Percentiles rank a stretch among this genome's conserved stretches.
These are phyloP conservation scores for Aspergillus sp. DNA, from an alignment of 2,329 filamentous ascomycete species.

Conservation along the genomic window DNA sequence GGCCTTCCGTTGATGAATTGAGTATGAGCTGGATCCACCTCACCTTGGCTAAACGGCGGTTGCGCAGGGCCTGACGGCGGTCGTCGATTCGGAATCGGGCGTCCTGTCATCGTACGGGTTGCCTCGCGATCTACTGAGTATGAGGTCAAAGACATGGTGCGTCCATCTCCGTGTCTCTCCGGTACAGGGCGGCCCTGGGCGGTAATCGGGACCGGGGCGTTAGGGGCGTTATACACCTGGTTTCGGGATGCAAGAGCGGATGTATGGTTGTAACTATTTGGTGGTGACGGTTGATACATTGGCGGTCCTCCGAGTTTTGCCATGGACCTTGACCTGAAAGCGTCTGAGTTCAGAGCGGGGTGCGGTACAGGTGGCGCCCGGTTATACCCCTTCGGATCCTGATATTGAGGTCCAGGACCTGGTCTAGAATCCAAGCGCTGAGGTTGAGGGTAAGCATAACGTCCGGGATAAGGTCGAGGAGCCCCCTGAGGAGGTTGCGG, in stretches of 20 bases:
- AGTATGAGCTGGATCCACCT: constrained; percentile 60
- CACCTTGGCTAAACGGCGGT: constrained; percentile 31
- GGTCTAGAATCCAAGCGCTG: constrained; percentile 70
- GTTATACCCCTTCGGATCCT: constrained; percentile 63
- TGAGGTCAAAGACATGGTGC: constrained; percentile 94
- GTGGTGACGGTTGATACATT: constrained; percentile 66
- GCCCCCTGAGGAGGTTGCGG: constrained; percentile 63
- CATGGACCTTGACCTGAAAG: constrained; percentile 91
- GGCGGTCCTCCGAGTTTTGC: constrained; percentile 75
- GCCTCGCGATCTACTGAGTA: constrained; percentile 77
- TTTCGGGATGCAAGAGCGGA: constrained; percentile 79
- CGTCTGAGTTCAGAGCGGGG: constrained; percentile 80
- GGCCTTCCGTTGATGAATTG: constrained; percentile 32
- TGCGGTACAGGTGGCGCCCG: constrained; percentile 59
- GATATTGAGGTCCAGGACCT: constrained; percentile 55
- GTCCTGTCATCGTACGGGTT: constrained; percentile 80
- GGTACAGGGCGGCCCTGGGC: constrained; percentile 90
- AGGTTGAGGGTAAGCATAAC: constrained; percentile 72
- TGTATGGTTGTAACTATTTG: constrained; percentile 66
- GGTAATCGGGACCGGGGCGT: constrained; percentile 70
- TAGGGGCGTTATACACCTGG: constrained; percentile 68
- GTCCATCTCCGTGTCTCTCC: constrained; percentile 88
- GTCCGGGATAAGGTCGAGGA: constrained; percentile 66
- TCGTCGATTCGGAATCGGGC: constrained; percentile 80
- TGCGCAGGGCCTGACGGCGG: constrained; percentile 58